Evolutionary conservation across 148 eudicot genomes (phyloP).

Genomic region (Persicaria tinctoria): DNA sequence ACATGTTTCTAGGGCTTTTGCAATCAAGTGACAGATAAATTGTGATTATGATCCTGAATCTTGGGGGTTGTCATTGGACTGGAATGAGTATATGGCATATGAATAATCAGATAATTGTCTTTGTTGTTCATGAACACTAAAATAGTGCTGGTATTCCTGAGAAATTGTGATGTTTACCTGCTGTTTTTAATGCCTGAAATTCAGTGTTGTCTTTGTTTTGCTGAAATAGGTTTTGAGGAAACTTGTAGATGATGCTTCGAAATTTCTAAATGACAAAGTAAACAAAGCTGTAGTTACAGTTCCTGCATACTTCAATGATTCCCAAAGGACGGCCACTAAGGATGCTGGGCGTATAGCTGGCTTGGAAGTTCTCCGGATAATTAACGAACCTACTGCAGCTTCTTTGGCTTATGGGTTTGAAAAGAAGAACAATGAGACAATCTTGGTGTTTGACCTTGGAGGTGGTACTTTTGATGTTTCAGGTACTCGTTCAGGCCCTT

Average conservation of each 20-base stretch:
- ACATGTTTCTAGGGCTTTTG: background rate
- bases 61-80: background rate
- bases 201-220: background rate
- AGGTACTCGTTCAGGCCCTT: slow-evolving; percentile 34
- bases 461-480: slow-evolving; percentile 99
- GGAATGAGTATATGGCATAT: background rate
- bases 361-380: slow-evolving; percentile 83
- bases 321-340: slow-evolving; percentile 96
- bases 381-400: slow-evolving; percentile 97
- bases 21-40: background rate
- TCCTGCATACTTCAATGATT: slow-evolving; percentile 96
- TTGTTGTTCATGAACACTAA: background rate
- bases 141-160: background rate
- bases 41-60: background rate
- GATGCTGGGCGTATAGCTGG: slow-evolving; percentile 99
- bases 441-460: slow-evolving; percentile 94
- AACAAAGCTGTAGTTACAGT: slow-evolving; percentile 93
- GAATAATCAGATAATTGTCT: background rate
- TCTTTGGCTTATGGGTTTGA: slow-evolving; percentile 98
- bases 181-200: background rate
- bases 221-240: slow-evolving; percentile 70
- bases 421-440: slow-evolving; percentile 90
- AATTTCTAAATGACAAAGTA: slow-evolving; percentile 83
- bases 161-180: background rate
- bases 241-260: slow-evolving; percentile 96